phyloP scores from a whole-genome alignment of 345 rosid species.

The Hypericum androsaemum region DNA sequence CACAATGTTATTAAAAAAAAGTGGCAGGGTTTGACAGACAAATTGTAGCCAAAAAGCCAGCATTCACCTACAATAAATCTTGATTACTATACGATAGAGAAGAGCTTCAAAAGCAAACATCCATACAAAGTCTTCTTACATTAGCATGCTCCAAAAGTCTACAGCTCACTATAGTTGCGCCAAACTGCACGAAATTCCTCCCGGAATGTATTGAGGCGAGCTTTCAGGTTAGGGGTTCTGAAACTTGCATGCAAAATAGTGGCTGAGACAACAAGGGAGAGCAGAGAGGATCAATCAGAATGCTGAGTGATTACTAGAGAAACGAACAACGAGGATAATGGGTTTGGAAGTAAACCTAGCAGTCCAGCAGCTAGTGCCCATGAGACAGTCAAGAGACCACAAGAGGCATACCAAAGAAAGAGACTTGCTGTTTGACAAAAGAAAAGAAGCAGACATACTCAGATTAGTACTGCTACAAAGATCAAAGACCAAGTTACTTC shows the following conservation, averaged over 20 bases:
- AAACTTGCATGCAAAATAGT: constrained; percentile 85
- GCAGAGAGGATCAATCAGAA: neutral
- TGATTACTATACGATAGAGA: too few relatives aligned
- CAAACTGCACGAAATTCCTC: constrained; percentile 97
- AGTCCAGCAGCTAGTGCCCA: constrained; percentile 82
- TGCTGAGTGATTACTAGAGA: neutral
- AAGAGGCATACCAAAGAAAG: constrained; percentile 71
- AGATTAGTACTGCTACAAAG: neutral
- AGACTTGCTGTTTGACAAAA: constrained; percentile 44
- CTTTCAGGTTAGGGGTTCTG: constrained; percentile 93
- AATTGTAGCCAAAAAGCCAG: too few relatives aligned
- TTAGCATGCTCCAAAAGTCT: constrained; percentile 17
- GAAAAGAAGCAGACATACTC: neutral
- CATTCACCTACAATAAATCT: too few relatives aligned
- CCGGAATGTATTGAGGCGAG: constrained; percentile 87
- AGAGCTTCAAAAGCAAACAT: too few relatives aligned
- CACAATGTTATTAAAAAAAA: too few relatives aligned
- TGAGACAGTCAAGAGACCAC: constrained; percentile 67
- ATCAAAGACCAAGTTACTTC: too few relatives aligned
- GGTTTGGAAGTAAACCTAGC: constrained; percentile 42
- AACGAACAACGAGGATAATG: constrained; percentile 6
- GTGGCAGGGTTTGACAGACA: too few relatives aligned
- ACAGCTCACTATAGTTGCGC: constrained; percentile 96
- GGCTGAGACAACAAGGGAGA: constrained; percentile 31
- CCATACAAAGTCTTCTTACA: constrained; percentile 16